Evolutionary conservation across 2,329 filamentous ascomycete genomes (phyloP).

Genomic region (Colletotrichum limetticola): DNA sequence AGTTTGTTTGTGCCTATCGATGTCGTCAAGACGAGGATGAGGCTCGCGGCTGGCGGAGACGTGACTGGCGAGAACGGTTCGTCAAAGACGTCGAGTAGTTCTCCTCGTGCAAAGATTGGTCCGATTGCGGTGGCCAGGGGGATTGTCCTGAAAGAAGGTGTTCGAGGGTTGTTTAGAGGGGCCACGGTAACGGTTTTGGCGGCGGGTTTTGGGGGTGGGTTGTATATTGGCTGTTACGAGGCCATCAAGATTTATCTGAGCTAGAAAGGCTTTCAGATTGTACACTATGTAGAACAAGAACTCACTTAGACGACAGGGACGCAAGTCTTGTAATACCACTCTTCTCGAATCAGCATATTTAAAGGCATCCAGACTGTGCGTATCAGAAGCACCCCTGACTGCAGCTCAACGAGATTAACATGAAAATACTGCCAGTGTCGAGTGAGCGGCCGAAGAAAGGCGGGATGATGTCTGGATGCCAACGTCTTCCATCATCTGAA

Average conservation of each 20-base stretch:
- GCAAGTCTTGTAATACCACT: not conserved
- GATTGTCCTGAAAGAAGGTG: not conserved
- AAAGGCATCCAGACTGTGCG: not conserved
- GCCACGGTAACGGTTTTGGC: not conserved
- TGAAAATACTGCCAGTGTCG: too few relatives aligned
- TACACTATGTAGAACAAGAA: not conserved
- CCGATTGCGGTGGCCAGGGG: not conserved
- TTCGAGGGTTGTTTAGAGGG: not conserved
- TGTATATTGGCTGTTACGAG: not conserved
- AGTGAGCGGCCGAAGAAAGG: too few relatives aligned
- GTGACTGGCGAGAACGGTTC: not conserved
- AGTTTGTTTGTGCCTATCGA: conserved; percentile 37
- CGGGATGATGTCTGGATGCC: too few relatives aligned
- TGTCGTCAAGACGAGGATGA: conserved; percentile 38
- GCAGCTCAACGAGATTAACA: not conserved
- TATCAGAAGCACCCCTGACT: not conserved
- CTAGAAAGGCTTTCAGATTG: not conserved
- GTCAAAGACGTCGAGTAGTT: not conserved
- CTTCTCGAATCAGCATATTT: not conserved
- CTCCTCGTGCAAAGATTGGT: not conserved
- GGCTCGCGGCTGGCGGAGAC: conserved; percentile 28
- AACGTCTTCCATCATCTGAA: too few relatives aligned
- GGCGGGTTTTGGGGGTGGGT: not conserved
- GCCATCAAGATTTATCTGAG: not conserved
- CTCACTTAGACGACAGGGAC: not conserved